Percentiles rank a stretch among this genome's conserved stretches.
phyloP scores from a whole-genome alignment of 78 protist species.

The Dictyostelium brefeldianum region DNA sequence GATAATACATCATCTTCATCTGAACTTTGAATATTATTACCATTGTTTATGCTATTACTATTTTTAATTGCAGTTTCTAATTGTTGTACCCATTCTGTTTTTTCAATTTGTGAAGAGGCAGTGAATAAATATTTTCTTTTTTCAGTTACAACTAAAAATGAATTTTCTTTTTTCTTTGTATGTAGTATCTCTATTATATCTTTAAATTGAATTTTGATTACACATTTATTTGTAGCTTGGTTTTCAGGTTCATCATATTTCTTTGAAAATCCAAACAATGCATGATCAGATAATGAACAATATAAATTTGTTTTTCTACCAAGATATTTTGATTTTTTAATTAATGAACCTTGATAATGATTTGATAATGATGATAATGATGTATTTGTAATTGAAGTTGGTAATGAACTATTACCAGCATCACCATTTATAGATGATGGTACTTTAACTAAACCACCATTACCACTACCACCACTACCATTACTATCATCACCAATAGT shows the following conservation, averaged over 20 bases:
- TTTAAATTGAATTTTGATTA: neutral
- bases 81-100: conserved; percentile 54
- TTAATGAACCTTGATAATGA: conserved; percentile 29
- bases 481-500: neutral
- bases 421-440: neutral
- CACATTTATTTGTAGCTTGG: neutral
- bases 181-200: conserved; percentile 22
- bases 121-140: conserved; percentile 51
- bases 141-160: conserved; percentile 13
- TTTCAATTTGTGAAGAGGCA: conserved; percentile 16
- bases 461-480: neutral
- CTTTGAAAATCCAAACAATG: conserved; percentile 2
- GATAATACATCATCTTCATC: neutral
- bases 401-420: neutral
- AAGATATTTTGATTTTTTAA: conserved; percentile 56
- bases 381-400: conserved; percentile 4
- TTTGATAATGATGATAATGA: conserved; percentile 12
- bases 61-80: conserved; percentile 11
- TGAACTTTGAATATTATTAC: neutral
- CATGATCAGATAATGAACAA: neutral
- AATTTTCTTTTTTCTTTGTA: conserved; percentile 35
- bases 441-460: neutral
- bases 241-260: neutral
- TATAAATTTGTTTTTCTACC: conserved; percentile 24
- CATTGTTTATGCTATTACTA: neutral